Conservation (phyloP, 2,329 filamentous ascomycete genomes). For the Periconia digitata region DNA sequence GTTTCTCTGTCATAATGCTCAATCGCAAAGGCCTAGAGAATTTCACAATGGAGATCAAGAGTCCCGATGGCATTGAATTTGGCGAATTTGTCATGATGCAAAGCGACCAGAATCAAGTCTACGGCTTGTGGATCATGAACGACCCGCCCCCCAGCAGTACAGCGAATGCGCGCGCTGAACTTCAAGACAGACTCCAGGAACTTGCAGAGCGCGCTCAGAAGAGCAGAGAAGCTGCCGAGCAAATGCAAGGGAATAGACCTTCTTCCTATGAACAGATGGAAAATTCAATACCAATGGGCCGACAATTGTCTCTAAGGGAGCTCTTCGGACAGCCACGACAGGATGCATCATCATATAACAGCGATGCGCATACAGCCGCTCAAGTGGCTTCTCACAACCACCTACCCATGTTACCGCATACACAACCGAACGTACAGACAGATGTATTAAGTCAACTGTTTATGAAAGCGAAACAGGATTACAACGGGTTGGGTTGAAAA, state of each 20-base stretch:
- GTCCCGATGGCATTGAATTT: slow-evolving; percentile 48
- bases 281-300: slow-evolving; percentile 52
- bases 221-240: slow-evolving; percentile 48
- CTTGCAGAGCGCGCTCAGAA: slow-evolving; percentile 56
- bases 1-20: slow-evolving; percentile 50
- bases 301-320: slow-evolving; percentile 55
- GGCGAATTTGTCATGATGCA: slow-evolving; percentile 62
- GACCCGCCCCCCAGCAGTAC: slow-evolving; percentile 60
- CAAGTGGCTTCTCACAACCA: slow-evolving; percentile 7
- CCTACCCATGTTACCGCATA: slow-evolving; percentile 20
- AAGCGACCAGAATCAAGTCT: slow-evolving; percentile 47
- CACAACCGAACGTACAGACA: slow-evolving; percentile 17
- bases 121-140: slow-evolving; percentile 67
- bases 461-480: slow-evolving; percentile 39
- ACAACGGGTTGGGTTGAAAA: slow-evolving; percentile 33
- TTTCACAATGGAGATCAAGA: slow-evolving; percentile 48
- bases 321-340: slow-evolving; percentile 58
- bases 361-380: slow-evolving; percentile 7
- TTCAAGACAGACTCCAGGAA: slow-evolving; percentile 57
- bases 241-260: slow-evolving; percentile 21
- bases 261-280: slow-evolving; percentile 32
- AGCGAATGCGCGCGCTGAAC: slow-evolving; percentile 53
- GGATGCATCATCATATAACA: slow-evolving; percentile 50
- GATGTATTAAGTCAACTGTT: slow-evolving; percentile 40
- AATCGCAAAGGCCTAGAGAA: slow-evolving; percentile 53